Base-by-base conservation (phyloP, 2,329 filamentous ascomycete species). In the Calycina herbarum region DNA sequence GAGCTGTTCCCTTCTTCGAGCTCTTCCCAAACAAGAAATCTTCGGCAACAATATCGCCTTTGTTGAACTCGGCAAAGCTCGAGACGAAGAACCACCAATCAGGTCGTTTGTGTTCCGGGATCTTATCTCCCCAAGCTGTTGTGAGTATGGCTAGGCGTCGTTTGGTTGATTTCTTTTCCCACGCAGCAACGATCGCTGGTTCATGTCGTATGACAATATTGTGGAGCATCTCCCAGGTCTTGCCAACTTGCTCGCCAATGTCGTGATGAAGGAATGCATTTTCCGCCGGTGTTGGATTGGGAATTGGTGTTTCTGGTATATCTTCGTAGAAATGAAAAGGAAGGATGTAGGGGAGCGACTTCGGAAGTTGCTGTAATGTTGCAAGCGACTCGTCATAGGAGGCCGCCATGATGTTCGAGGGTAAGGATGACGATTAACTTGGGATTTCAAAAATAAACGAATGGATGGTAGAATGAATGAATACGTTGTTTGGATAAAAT, bases 241-340 rank as follows among this genome's bases (percentile, higher is more conserved):
- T 17, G n/a, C 27, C 31, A 57, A 57, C 27, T 17, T 57, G 11
- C 13, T 29, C 27, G 27, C 54, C 54, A 17, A 57, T 29, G 2
- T 57, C 54, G 13, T 57, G 54, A 33, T 35, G 6, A 35, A 57
- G 54, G 17, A 57, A 57, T 17, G 31, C 54, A 57, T 31, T 57
- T 57, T 57, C 54, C 27, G 24, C 54, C 10, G 54, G 54, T 15
- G 27, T 33, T 35, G 54, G 54, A 11, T 51, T 24, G n/a, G 45
- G 45, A 51, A 51, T 8, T 27, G 45, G 45, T 24, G 3, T 51
- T 24, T 15, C 45, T 51, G 45, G 45, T 24, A 51, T 10, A 51
- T 24, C 10, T 5, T 51, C 45, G 45, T 51, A 51, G 20, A 51
- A 51, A 51, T 24, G 20, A 51, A 7, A 15, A 51, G n/a, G 42